phyloP scores from a whole-genome alignment of 1,284 basidiomycete species.

The Ceratobasidium sp. region DNA sequence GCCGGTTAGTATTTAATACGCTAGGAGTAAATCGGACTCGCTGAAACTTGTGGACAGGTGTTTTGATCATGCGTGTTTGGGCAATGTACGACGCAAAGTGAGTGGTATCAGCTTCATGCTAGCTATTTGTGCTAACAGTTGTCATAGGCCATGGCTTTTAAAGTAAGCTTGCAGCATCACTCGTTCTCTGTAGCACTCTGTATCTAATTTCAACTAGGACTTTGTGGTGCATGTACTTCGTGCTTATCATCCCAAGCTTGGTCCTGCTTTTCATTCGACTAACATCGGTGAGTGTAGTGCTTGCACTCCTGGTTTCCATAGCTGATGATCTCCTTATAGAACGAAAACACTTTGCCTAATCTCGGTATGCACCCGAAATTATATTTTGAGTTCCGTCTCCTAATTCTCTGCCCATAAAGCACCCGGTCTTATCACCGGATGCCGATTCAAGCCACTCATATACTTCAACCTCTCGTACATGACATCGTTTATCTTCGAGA shows the following conservation, averaged over 20 bases:
- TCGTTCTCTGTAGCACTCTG: neutral
- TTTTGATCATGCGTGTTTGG: slow-evolving; percentile 30
- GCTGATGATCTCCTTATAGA: neutral
- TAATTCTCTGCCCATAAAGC: neutral
- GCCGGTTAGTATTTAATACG: neutral
- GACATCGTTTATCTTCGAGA: slow-evolving; percentile 3
- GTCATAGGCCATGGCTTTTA: neutral
- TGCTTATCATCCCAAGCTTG: slow-evolving; percentile 5
- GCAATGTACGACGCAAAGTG: slow-evolving; percentile 24
- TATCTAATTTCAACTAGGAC: neutral
- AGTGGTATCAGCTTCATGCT: neutral
- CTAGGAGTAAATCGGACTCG: neutral
- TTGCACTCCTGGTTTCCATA: neutral
- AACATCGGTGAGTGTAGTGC: neutral
- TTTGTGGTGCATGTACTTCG: neutral
- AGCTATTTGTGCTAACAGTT: neutral
- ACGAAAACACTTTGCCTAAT: neutral
- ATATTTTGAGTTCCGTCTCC: neutral
- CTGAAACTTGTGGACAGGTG: neutral
- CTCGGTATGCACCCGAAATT: neutral
- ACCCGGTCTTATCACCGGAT: neutral
- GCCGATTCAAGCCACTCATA: slow-evolving; percentile 7
- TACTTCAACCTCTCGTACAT: slow-evolving; percentile 13
- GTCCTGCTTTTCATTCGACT: slow-evolving; percentile 9
- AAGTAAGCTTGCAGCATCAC: neutral